Evolutionary conservation across 2,329 filamentous ascomycete species (phyloP).

Genomic region (Cercospora beticola): DNA sequence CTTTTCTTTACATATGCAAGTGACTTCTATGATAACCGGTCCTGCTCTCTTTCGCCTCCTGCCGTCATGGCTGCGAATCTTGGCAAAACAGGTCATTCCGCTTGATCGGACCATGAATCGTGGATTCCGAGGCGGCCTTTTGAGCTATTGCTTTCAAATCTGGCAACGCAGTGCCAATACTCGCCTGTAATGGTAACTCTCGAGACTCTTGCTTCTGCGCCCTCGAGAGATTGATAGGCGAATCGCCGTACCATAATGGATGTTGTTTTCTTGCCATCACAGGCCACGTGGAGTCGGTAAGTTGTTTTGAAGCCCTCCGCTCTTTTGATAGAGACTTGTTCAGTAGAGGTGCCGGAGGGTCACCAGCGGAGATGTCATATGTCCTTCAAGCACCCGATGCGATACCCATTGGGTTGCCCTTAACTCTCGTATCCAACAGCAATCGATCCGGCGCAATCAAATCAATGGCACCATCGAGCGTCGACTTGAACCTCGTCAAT

Average conservation of each 20-base stretch:
- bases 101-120: not conserved
- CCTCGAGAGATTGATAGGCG: too few relatives aligned
- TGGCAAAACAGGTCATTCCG: not conserved
- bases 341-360: too few relatives aligned
- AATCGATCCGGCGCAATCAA: conserved; percentile 59
- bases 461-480: conserved; percentile 58
- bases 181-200: not conserved
- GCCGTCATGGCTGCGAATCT: not conserved
- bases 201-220: not conserved
- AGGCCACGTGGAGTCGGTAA: too few relatives aligned
- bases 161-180: not conserved
- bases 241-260: too few relatives aligned
- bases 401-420: not conserved
- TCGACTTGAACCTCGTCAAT: conserved; percentile 54
- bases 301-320: too few relatives aligned
- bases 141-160: not conserved
- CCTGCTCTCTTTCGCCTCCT: not conserved
- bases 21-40: not conserved
- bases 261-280: too few relatives aligned
- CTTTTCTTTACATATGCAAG: not conserved
- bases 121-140: not conserved
- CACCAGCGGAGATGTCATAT: too few relatives aligned
- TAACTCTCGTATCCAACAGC: conserved; percentile 60
- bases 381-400: not conserved
- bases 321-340: too few relatives aligned